Base-by-base conservation (phyloP, 176 grass and related monocot species). In the Hordeum marinum region DNA sequence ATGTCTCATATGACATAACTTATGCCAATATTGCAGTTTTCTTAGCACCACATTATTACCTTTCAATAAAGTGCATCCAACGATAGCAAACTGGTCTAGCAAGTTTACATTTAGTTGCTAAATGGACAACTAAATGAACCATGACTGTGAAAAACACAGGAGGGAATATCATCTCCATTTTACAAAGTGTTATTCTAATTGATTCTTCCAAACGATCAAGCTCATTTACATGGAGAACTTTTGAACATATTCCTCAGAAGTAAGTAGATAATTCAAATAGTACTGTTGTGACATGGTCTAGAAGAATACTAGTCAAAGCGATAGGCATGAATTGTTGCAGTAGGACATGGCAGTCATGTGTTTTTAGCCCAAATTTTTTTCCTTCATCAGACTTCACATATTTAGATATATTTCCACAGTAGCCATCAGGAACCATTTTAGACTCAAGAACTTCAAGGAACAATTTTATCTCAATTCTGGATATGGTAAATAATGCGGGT, bases 201-300 rank as follows among this genome's bases (percentile, higher is more conserved):
- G 8, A n/a, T 48, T 80, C 10, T 13, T 80, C 65, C 43, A 82
- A 59, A 39, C n/a, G 65, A 1, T 82, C 46, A 6, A 82, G 50
- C 50, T 82, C 66, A 11, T 82, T 23, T 15, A 72, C 66, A 41
- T 82, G 65, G 39, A 83, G 45, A 42, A 83, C 66, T 59, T 83
- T 71, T 72, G 80, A 40, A 83, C 80, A 83, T 83, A 83, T 40
- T 42, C 68, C 80, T 59, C 66, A 21, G 39, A 83, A 83, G 7
- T 83, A 83, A 60, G 48, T 1, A 41, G 12, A 26, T 62, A 80
- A 37, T 18, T 68, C 65, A 68, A 68, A 68, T 39, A 68, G 34
- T 68, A n/a, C 66, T 68, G 21, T 11, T 17, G 32, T 61, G 3
- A 61, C 54, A 40, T 14, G 31, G 39, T 78, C 34, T 40, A 34